Evolutionary conservation across 176 grass and related monocot species (phyloP).

Genomic region (Zea mays): Zm-B73-REFERENCE-NAM-5.0 NC_050101.1:179556501-179557000

Average conservation of each 20-base stretch:
- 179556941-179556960: too few species aligned
- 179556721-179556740: neutral
- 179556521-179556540: neutral
- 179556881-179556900: too few species aligned
- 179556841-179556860: too few species aligned
- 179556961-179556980: too few species aligned
- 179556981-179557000: too few species aligned
- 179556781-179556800: conserved; percentile 5
- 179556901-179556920: too few species aligned
- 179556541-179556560: neutral
- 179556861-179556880: too few species aligned
- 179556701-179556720: neutral
- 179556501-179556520: neutral
- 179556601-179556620: conserved; percentile 26
- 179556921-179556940: too few species aligned
- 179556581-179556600: conserved; percentile 27
- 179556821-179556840: too few species aligned
- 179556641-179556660: conserved; percentile 44
- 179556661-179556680: conserved; percentile 80
- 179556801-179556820: neutral
- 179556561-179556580: conserved; percentile 19
- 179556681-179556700: conserved; percentile 93
- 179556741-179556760: neutral
- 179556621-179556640: conserved; percentile 36
- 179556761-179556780: conserved; percentile 15